Evolutionary conservation across 805 yeast genomes (phyloP).

Genomic region (Wickerhamomyces kurtzmanii): DNA sequence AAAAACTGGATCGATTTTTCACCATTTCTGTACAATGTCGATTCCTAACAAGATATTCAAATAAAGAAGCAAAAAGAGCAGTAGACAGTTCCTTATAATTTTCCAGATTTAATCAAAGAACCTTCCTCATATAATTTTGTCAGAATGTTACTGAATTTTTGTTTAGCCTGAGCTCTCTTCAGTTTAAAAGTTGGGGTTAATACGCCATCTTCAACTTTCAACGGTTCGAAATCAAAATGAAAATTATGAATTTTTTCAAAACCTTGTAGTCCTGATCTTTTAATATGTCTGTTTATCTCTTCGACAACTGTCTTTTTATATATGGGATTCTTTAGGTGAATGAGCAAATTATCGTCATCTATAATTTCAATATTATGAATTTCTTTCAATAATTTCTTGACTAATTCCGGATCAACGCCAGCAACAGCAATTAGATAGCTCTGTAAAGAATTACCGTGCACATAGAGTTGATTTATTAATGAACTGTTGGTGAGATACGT

Average conservation of each 20-base stretch:
- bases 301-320: slow-evolving; percentile 21
- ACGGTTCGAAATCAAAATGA: slow-evolving; percentile 44
- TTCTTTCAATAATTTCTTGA: slow-evolving; percentile 6
- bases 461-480: slow-evolving; percentile 33
- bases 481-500: slow-evolving; percentile 35
- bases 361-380: slow-evolving; percentile 5
- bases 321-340: slow-evolving; percentile 7
- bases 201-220: slow-evolving; percentile 49
- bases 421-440: slow-evolving; percentile 42
- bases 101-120: slow-evolving; percentile 13
- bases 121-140: slow-evolving; percentile 42
- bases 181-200: slow-evolving; percentile 61
- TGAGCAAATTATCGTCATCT: neutral
- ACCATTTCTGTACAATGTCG: too few relatives aligned
- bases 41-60: too few relatives aligned
- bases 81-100: too few relatives aligned
- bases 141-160: slow-evolving; percentile 29
- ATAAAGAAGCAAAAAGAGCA: too few relatives aligned
- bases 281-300: slow-evolving; percentile 28
- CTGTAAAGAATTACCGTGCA: slow-evolving; percentile 47
- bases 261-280: slow-evolving; percentile 35
- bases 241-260: slow-evolving; percentile 56
- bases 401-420: slow-evolving; percentile 37
- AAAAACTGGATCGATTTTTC: too few relatives aligned
- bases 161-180: slow-evolving; percentile 36